Conservation (phyloP, 1,139 yeast genomes). For the Taiozyma onychis region DNA sequence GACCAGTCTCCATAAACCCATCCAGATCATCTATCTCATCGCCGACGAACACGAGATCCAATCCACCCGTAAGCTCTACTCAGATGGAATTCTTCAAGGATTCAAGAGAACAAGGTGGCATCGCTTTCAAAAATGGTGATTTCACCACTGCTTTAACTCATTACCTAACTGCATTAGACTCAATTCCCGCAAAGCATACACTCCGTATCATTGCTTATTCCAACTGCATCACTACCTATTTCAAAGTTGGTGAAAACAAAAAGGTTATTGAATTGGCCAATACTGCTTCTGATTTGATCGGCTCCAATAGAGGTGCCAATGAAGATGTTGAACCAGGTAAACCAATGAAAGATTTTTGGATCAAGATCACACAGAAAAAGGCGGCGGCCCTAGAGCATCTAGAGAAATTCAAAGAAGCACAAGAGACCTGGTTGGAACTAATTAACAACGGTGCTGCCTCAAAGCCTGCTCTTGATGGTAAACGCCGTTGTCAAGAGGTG, state of each 20-base stretch:
- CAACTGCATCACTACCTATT: conserved; percentile 66
- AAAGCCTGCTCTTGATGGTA: conserved; percentile 70
- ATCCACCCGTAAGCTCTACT: conserved; percentile 29
- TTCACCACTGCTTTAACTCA: conserved; percentile 58
- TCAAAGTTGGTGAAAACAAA: conserved; percentile 71
- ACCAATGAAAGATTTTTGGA: conserved; percentile 63
- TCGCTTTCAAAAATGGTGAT: conserved; percentile 75
- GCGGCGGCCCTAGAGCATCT: conserved; percentile 83
- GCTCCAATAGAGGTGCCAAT: conserved; percentile 31
- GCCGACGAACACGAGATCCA: conserved; percentile 20
- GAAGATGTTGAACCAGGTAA: conserved; percentile 47
- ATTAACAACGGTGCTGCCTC: conserved; percentile 64
- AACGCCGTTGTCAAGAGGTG: conserved; percentile 66
- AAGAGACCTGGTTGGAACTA: conserved; percentile 52
- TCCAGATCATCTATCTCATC: conserved; percentile 2
- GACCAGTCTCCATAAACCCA: conserved; percentile 3
- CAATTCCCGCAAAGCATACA: conserved; percentile 63
- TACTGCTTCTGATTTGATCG: conserved; percentile 54
- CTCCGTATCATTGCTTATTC: conserved; percentile 65
- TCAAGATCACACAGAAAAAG: conserved; percentile 58
- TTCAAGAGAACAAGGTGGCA: conserved; percentile 55
- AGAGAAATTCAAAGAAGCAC: conserved; percentile 64
- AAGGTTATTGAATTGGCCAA: conserved; percentile 51
- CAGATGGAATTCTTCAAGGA: conserved; percentile 44
- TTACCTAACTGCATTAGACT: conserved; percentile 56